A percentile compares a stretch with the other conserved stretches of the same genome.
phyloP scores from a whole-genome alignment of 1,139 yeast genomes.

The Fermentozyma sake region DNA sequence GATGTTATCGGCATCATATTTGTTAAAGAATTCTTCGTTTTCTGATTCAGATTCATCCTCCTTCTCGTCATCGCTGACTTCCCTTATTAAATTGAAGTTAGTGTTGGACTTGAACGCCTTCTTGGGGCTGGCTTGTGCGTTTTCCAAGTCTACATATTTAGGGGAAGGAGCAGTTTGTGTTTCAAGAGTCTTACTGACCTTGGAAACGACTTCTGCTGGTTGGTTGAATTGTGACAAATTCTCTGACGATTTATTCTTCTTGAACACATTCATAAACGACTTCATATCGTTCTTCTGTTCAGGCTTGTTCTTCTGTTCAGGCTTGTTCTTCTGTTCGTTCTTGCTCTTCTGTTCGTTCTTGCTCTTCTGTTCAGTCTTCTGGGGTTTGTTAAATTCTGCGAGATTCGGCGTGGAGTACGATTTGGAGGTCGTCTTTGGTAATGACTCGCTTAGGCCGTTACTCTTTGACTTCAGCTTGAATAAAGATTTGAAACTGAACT shows the following conservation, averaged over 20 bases:
- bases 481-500: conserved; percentile 37
- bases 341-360: too few species aligned
- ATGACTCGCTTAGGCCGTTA: conserved; percentile 18
- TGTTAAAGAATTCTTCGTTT: conserved; percentile 12
- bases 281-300: too few species aligned
- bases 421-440: conserved; percentile 20
- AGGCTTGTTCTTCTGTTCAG: too few species aligned
- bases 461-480: conserved; percentile 33
- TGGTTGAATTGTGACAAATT: conserved; percentile 8
- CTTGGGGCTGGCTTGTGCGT: conserved; percentile 2
- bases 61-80: conserved; percentile 26
- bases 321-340: too few species aligned
- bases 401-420: conserved; percentile 31
- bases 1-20: conserved; percentile 23
- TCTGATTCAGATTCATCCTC: conserved; percentile 7
- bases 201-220: too few species aligned
- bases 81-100: conserved; percentile 31
- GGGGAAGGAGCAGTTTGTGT: too few species aligned
- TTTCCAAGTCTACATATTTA: too few species aligned
- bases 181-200: too few species aligned
- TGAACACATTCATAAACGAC: conserved; percentile 21
- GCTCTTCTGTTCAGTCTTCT: not conserved
- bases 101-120: conserved; percentile 15
- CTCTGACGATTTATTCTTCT: conserved; percentile 21
- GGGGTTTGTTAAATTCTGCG: conserved; percentile 5